These are phyloP conservation scores for Taphrina communis DNA, from an alignment of 1,139 yeast genomes.

Conservation along the genomic window DNA sequence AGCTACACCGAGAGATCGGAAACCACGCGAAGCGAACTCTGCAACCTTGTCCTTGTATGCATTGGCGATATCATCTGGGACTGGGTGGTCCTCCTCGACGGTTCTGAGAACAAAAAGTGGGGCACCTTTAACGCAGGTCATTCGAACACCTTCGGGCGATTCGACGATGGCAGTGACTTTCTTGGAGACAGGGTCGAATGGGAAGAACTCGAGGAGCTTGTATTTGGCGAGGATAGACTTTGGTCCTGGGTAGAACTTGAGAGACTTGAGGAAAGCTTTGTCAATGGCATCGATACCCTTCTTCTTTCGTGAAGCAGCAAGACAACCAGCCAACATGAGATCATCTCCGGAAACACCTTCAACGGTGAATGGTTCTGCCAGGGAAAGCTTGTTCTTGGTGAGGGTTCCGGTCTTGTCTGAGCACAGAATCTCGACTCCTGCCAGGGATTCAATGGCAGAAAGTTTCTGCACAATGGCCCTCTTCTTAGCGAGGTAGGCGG, in stretches of 20 bases:
- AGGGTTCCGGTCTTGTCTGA: constrained; percentile 99
- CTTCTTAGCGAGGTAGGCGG: constrained; percentile 98
- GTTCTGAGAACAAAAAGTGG: constrained; percentile 73
- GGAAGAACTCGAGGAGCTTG: constrained; percentile 71
- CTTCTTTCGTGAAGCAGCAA: constrained; percentile 98
- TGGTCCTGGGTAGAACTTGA: constrained; percentile 66
- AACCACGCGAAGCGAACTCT: constrained; percentile 75
- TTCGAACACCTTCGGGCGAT: constrained; percentile 70
- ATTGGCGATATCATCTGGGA: constrained; percentile 67
- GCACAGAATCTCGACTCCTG: constrained; percentile 99
- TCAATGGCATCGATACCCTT: constrained; percentile 98
- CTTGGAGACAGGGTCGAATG: constrained; percentile 75
- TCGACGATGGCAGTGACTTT: constrained; percentile 73
- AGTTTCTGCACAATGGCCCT: constrained; percentile 98
- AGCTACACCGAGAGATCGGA: constrained; percentile 76
- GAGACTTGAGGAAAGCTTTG: constrained; percentile 93
- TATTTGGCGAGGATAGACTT: constrained; percentile 68
- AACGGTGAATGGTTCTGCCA: constrained; percentile 98
- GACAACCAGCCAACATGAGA: constrained; percentile 95
- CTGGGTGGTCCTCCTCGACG: constrained; percentile 71
- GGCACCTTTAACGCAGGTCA: constrained; percentile 74
- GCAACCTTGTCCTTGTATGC: constrained; percentile 73
- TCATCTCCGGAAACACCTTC: constrained; percentile 98
- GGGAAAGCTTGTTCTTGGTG: constrained; percentile 94
- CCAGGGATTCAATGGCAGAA: constrained; percentile 97